Conservation (phyloP, 371 early-diverging fungal species). For the Mortierella sp. region DNA sequence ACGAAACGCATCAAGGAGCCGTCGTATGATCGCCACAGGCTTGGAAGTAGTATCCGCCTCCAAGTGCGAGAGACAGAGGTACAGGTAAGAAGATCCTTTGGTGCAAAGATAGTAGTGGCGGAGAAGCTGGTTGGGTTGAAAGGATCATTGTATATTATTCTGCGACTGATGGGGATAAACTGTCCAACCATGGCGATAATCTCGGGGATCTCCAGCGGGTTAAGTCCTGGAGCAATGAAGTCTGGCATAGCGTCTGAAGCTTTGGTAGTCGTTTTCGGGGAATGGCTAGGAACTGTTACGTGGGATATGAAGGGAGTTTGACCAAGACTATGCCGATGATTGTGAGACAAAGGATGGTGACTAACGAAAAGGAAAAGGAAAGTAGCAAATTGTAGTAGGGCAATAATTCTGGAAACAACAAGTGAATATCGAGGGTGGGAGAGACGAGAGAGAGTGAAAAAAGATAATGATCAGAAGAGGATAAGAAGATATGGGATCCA, state of each 20-base stretch:
- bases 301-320: too few species aligned
- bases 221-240: constrained; percentile 32
- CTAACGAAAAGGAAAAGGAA: background rate
- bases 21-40: constrained; percentile 31
- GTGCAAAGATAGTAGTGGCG: constrained; percentile 18
- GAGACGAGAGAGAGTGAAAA: background rate
- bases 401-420: background rate
- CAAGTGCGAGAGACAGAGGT: constrained; percentile 31
- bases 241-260: constrained; percentile 21
- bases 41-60: constrained; percentile 31
- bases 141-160: background rate
- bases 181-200: constrained; percentile 38
- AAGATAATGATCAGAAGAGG: background rate
- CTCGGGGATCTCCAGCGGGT: constrained; percentile 37
- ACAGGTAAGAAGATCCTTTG: constrained; percentile 25
- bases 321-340: background rate
- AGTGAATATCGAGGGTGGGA: background rate
- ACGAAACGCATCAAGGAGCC: constrained; percentile 30
- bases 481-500: background rate
- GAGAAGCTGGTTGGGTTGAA: constrained; percentile 12
- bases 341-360: background rate
- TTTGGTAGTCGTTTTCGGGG: background rate
- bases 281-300: background rate
- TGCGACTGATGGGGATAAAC: constrained; percentile 17
- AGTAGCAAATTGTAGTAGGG: background rate